Conservation (phyloP, 352 stramenopile genomes). For the Pythium vanterpoolii region DNA sequence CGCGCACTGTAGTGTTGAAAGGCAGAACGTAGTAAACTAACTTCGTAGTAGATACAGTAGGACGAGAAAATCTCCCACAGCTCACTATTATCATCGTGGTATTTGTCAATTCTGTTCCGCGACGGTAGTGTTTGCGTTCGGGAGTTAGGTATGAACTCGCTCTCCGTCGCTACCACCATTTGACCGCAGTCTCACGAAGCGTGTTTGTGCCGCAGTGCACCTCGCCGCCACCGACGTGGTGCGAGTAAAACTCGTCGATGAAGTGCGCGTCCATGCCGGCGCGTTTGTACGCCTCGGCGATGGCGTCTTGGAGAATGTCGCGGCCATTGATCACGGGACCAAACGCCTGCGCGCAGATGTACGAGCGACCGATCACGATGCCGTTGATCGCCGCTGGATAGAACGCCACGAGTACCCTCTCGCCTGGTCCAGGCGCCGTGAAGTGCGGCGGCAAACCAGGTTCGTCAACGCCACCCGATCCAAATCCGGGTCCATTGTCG, state of each 20-base stretch:
- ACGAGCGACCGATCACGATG: conserved; percentile 8
- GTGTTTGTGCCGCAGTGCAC: conserved; percentile 13
- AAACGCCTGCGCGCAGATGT: conserved; percentile 5
- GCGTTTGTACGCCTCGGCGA: conserved; percentile 4
- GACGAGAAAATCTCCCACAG: too few relatives aligned
- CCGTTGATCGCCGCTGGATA: conserved; percentile 11
- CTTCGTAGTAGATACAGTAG: too few relatives aligned
- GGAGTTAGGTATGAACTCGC: too few relatives aligned
- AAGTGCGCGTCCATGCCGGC: conserved; percentile 14
- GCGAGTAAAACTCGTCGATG: conserved; percentile 15
- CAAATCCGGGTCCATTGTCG: not conserved
- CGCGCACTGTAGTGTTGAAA: conserved; percentile 4
- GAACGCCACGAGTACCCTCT: not conserved
- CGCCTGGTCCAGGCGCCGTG: not conserved
- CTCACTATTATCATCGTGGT: too few relatives aligned
- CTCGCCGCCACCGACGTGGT: conserved; percentile 7
- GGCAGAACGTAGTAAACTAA: too few relatives aligned
- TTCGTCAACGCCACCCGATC: too few relatives aligned
- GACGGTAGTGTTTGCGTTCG: too few relatives aligned
- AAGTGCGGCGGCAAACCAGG: conserved; percentile 5
- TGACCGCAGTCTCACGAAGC: conserved; percentile 8
- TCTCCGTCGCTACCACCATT: conserved; percentile 14
- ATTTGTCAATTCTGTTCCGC: too few relatives aligned
- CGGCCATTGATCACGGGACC: conserved; percentile 7
- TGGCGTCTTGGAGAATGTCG: conserved; percentile 9